A percentile compares a stretch with the other conserved stretches of the same genome.
Conservation (phyloP, 306 rosid genomes). For the Abrus pulchellus region DNA sequence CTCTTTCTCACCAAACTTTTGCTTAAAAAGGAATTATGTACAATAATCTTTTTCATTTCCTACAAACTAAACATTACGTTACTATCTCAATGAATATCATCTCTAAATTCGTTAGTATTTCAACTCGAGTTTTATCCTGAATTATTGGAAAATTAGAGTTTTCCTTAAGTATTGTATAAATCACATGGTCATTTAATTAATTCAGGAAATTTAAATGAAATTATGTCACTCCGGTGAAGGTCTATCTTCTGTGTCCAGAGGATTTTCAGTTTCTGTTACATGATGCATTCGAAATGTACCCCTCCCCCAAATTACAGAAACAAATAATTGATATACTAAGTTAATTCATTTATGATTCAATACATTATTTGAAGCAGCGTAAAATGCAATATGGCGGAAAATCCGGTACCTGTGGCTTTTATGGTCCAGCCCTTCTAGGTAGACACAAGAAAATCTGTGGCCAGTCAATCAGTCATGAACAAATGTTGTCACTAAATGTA, state of each 20-base stretch:
- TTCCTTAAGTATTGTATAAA: no score
- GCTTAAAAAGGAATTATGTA: no score
- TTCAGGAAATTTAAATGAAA: conserved; percentile 18
- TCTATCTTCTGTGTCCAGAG: background rate
- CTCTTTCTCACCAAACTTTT: no score
- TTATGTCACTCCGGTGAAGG: background rate
- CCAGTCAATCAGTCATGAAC: background rate
- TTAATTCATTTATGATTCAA: conserved; percentile 1
- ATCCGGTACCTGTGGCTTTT: background rate
- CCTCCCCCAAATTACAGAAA: no score
- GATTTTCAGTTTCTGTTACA: conserved; percentile 16
- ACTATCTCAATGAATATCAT: no score
- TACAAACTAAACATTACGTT: no score
- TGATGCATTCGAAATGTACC: no score
- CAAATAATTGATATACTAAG: background rate
- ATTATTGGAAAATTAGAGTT: no score
- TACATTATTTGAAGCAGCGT: conserved; percentile 2
- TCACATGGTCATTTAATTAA: background rate
- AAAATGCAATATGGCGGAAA: background rate
- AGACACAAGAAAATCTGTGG: background rate
- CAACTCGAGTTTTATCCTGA: no score
- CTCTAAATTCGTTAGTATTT: no score
- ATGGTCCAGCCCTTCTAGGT: background rate
- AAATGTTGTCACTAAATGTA: background rate
- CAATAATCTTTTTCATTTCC: no score